Evolutionary conservation across 495 filamentous ascomycete genomes (phyloP).

Genomic region (Entonaema liquescens): DNA sequence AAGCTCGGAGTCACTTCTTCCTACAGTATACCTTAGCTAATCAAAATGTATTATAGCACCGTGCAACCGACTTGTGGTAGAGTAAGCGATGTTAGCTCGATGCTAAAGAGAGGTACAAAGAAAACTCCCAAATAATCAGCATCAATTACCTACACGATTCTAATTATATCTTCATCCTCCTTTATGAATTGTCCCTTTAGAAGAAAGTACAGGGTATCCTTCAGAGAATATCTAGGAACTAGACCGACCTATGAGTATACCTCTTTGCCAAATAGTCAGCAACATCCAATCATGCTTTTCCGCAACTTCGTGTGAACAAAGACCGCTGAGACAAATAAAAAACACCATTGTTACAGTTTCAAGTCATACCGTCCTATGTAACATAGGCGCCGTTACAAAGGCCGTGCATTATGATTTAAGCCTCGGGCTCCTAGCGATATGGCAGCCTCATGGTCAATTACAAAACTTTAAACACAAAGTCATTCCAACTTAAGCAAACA

Average conservation of each 20-base stretch:
- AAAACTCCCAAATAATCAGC: neutral
- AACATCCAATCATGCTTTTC: neutral
- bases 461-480: neutral
- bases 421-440: neutral
- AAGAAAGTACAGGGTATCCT: no score
- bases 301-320: neutral
- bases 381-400: neutral
- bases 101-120: neutral
- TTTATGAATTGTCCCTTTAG: neutral
- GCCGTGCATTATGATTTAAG: neutral
- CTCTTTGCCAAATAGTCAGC: neutral
- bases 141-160: neutral
- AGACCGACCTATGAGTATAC: neutral
- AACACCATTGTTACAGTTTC: neutral
- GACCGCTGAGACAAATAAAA: neutral
- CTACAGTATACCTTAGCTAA: neutral
- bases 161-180: neutral
- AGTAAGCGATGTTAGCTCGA: no score
- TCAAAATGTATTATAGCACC: neutral
- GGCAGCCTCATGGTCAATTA: neutral
- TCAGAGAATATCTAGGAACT: neutral
- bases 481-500: neutral
- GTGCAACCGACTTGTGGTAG: neutral
- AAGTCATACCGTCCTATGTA: neutral
- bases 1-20: neutral